Evolutionary conservation across 768 basidiomycete genomes (phyloP).

Genomic region (Boletus subcaerulescens): DNA sequence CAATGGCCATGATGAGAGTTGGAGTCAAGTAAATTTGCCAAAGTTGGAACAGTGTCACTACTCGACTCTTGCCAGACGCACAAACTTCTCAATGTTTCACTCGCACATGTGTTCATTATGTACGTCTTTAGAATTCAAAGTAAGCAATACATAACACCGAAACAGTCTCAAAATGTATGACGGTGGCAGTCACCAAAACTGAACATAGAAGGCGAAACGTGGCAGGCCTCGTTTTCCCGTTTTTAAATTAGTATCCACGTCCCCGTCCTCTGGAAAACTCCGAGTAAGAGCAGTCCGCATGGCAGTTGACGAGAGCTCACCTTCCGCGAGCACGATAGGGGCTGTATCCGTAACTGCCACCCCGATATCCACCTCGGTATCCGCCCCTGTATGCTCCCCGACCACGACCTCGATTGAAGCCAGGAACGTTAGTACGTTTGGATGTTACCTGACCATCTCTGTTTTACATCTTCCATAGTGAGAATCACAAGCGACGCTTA

Average conservation of each 20-base stretch:
- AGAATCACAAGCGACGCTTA: conserved; percentile 31
- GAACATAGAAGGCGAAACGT: conserved; percentile 10
- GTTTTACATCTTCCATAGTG: not conserved
- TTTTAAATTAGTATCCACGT: conserved; percentile 53
- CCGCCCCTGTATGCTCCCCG: conserved; percentile 65
- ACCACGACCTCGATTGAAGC: conserved; percentile 81
- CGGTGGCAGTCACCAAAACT: conserved; percentile 6
- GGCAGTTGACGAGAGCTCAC: conserved; percentile 40
- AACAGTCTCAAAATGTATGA: conserved; percentile 19
- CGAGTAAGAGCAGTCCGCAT: conserved; percentile 7
- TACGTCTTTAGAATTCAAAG: conserved; percentile 29
- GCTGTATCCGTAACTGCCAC: conserved; percentile 50
- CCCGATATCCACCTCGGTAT: conserved; percentile 57
- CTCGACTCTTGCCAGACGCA: not conserved
- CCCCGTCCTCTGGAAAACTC: conserved; percentile 58
- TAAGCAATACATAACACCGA: conserved; percentile 26
- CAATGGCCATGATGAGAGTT: conserved; percentile 8
- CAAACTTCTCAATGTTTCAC: not conserved
- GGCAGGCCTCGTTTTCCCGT: conserved; percentile 18
- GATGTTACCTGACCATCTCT: conserved; percentile 70
- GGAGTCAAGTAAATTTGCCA: conserved; percentile 9
- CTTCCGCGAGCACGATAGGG: conserved; percentile 71
- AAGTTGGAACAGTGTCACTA: conserved; percentile 7
- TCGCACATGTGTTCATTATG: conserved; percentile 22
- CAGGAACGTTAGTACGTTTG: conserved; percentile 95